phyloP scores from a whole-genome alignment of 208 protist genomes.

The Acanthamoeba lenticulata region DNA sequence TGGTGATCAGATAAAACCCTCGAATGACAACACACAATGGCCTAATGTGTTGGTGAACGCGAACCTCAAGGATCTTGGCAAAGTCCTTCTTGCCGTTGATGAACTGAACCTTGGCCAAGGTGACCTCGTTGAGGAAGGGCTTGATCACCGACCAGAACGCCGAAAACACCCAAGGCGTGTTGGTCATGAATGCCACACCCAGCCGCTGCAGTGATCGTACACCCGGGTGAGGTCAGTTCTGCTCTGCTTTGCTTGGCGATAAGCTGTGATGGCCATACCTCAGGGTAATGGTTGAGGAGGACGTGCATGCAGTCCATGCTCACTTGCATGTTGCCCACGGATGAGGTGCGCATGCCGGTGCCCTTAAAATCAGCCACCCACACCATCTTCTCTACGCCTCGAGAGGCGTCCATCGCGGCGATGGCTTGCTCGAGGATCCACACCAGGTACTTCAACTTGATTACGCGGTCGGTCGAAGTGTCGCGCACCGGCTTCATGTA shows the following conservation, averaged over 20 bases:
- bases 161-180: slow-evolving; percentile 62
- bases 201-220: neutral
- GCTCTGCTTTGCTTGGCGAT: no score
- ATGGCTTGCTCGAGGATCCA: slow-evolving; percentile 61
- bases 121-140: slow-evolving; percentile 65
- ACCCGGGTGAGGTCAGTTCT: no score
- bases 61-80: slow-evolving; percentile 22
- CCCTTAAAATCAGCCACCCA: slow-evolving; percentile 43
- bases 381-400: slow-evolving; percentile 64
- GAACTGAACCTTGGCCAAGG: slow-evolving; percentile 48
- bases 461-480: slow-evolving; percentile 33
- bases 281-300: slow-evolving; percentile 57
- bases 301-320: slow-evolving; percentile 60
- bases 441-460: slow-evolving; percentile 62
- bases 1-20: neutral
- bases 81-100: slow-evolving; percentile 57
- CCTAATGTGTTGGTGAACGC: neutral
- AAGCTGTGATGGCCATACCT: neutral
- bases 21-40: neutral
- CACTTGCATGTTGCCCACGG: slow-evolving; percentile 40
- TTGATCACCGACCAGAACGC: slow-evolving; percentile 58
- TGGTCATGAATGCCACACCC: slow-evolving; percentile 55
- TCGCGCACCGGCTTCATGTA: slow-evolving; percentile 63
- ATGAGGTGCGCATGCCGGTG: slow-evolving; percentile 47
- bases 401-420: slow-evolving; percentile 9